A percentile compares a stretch with the other conserved stretches of the same genome.
phyloP scores from a whole-genome alignment of 306 rosid genomes.

The Trifolium subterraneum region DNA sequence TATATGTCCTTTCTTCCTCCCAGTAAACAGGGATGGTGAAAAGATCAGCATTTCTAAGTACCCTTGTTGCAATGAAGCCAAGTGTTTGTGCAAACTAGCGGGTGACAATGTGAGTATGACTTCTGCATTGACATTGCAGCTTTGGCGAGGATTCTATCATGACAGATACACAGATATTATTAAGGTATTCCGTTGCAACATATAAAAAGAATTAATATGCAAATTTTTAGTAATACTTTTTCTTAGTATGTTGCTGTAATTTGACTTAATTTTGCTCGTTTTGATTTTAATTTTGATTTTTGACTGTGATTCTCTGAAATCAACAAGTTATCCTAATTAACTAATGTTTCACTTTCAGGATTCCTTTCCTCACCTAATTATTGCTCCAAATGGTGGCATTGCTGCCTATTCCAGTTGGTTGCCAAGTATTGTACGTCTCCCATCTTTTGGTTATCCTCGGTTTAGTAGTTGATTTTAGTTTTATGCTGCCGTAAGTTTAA shows the following conservation, averaged over 20 bases:
- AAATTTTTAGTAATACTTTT: constrained; percentile 12
- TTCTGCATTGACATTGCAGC: constrained; percentile 64
- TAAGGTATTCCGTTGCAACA: constrained; percentile 50
- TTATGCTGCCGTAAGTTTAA: not conserved
- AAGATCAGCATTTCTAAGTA: constrained; percentile 56
- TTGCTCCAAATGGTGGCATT: constrained; percentile 91
- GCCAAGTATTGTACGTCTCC: constrained; percentile 70
- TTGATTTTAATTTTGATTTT: not conserved
- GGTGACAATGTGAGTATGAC: constrained; percentile 45
- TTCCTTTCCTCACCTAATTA: constrained; percentile 66
- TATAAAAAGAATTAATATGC: constrained; percentile 4
- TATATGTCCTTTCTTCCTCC: constrained; percentile 38
- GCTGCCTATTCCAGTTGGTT: constrained; percentile 95
- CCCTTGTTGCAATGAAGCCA: constrained; percentile 58
- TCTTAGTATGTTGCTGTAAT: constrained; percentile 16
- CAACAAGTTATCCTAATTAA: constrained; percentile 18
- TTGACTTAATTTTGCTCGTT: constrained; percentile 26
- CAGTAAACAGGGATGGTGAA: constrained; percentile 77
- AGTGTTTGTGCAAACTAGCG: constrained; percentile 69
- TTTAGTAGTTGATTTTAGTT: constrained; percentile 16
- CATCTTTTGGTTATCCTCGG: constrained; percentile 25
- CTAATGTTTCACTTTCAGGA: constrained; percentile 49
- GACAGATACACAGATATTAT: constrained; percentile 69
- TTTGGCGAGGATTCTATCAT: constrained; percentile 81
- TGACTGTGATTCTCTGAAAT: constrained; percentile 23